Evolutionary conservation across 345 rosid genomes (phyloP).

Genomic region (Punica granatum): DNA sequence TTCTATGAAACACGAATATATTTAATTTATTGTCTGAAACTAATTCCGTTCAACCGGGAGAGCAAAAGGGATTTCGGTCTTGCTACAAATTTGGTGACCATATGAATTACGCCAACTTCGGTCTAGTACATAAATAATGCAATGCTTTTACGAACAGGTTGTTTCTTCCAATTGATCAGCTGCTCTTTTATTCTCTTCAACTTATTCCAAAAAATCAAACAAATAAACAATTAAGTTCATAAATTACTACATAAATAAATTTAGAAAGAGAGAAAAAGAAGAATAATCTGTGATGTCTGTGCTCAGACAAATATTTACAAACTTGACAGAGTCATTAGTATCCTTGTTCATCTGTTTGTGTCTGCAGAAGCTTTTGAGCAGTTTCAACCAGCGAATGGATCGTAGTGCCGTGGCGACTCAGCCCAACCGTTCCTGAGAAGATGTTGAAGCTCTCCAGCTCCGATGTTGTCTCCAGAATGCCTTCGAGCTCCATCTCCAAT

Average conservation of each 20-base stretch:
- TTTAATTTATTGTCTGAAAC: too few species aligned
- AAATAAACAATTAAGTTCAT: not conserved
- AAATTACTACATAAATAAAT: not conserved
- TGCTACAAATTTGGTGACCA: too few species aligned
- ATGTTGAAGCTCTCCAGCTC: constrained; percentile 77
- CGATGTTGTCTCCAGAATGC: constrained; percentile 63
- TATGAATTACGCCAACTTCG: too few species aligned
- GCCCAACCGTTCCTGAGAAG: constrained; percentile 72
- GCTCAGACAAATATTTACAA: not conserved
- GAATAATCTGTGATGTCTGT: not conserved
- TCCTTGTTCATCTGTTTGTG: not conserved
- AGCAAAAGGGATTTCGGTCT: too few species aligned
- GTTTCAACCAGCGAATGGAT: constrained; percentile 60
- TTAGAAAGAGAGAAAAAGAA: not conserved
- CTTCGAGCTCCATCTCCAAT: constrained; percentile 52
- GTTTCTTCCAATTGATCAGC: too few species aligned
- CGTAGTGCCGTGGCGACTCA: constrained; percentile 58
- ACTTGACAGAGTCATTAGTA: not conserved
- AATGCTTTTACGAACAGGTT: too few species aligned
- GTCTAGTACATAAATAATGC: too few species aligned
- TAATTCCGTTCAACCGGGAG: too few species aligned
- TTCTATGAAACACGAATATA: too few species aligned
- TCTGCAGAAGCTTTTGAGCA: constrained; percentile 33
- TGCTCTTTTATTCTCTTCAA: too few species aligned
- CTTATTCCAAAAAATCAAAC: too few species aligned